These are phyloP conservation scores for Kazachstania taianensis DNA, from an alignment of 805 yeast genomes.

Conservation along the genomic window DNA sequence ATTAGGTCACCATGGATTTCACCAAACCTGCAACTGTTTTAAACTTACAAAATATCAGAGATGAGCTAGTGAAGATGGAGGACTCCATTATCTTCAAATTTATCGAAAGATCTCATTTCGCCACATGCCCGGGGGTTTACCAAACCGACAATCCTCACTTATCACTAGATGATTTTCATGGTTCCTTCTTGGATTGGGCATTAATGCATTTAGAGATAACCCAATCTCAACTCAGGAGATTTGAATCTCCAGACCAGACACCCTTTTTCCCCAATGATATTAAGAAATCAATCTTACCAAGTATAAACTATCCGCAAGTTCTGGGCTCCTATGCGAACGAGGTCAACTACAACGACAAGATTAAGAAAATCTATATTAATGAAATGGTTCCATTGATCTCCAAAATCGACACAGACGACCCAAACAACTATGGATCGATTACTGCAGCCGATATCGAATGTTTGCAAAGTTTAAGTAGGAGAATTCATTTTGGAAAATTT, in stretches of 20 bases:
- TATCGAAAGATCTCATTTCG: conserved; percentile 88
- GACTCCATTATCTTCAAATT: conserved; percentile 89
- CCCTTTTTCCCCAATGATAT: conserved; percentile 74
- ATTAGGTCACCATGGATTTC: conserved; percentile 55
- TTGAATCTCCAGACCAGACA: conserved; percentile 87
- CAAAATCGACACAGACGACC: conserved; percentile 58
- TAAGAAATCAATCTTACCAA: conserved; percentile 64
- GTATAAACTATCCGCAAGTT: conserved; percentile 66
- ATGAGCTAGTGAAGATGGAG: conserved; percentile 83
- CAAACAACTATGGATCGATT: conserved; percentile 81
- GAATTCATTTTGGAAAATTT: conserved; percentile 95
- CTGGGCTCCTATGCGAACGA: conserved; percentile 67
- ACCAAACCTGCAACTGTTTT: conserved; percentile 73
- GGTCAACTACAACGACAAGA: conserved; percentile 63
- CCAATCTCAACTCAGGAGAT: conserved; percentile 77
- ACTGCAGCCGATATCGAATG: conserved; percentile 77
- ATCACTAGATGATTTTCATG: conserved; percentile 57
- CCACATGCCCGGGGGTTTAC: conserved; percentile 66
- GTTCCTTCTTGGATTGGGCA: conserved; percentile 83
- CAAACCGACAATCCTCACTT: conserved; percentile 37
- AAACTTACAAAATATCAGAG: conserved; percentile 71
- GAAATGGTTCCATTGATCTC: conserved; percentile 70
- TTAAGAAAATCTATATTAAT: conserved; percentile 56
- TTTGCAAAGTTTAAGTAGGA: conserved; percentile 77
- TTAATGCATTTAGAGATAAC: conserved; percentile 62